Percentiles rank a stretch among this genome's conserved stretches.
Conservation (phyloP, 208 protist genomes). For the Paratrypanosoma confusum region DNA sequence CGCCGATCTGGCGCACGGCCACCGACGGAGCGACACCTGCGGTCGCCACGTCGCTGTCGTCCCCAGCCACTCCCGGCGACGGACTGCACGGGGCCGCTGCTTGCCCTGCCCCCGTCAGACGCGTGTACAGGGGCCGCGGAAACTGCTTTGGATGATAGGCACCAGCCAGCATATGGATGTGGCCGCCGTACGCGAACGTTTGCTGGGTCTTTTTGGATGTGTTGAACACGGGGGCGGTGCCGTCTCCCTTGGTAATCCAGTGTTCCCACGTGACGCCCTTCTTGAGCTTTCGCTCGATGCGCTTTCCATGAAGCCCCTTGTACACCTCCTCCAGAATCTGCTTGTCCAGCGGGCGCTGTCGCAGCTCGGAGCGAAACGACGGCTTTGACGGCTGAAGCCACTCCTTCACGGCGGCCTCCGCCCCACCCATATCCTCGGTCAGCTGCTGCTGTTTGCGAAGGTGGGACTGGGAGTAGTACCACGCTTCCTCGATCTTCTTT, state of each 20-base stretch:
- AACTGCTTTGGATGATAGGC: conserved; percentile 64
- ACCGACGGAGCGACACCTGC: no score
- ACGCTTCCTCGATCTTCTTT: conserved; percentile 22
- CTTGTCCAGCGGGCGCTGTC: conserved; percentile 63
- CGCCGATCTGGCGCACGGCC: conserved; percentile 10
- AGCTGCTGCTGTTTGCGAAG: conserved; percentile 61
- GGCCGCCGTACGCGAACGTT: conserved; percentile 77
- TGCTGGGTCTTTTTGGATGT: conserved; percentile 72
- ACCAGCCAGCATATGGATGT: conserved; percentile 27
- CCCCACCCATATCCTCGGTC: conserved; percentile 39
- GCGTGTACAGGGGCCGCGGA: conserved; percentile 17
- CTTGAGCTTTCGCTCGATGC: conserved; percentile 75
- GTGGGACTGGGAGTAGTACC: conserved; percentile 63
- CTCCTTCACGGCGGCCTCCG: conserved; percentile 73
- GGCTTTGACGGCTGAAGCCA: conserved; percentile 38
- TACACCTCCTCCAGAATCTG: conserved; percentile 89
- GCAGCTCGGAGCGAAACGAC: conserved; percentile 60
- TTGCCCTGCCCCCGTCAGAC: no score
- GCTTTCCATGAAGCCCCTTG: conserved; percentile 61
- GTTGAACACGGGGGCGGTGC: conserved; percentile 74
- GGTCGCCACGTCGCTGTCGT: background rate
- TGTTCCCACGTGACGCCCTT: conserved; percentile 80
- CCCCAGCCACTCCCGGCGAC: no score
- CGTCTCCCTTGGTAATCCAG: conserved; percentile 86
- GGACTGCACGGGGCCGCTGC: no score